Evolutionary conservation across 805 yeast species (phyloP).

Genomic region (Saccharomycopsis sp.): DNA sequence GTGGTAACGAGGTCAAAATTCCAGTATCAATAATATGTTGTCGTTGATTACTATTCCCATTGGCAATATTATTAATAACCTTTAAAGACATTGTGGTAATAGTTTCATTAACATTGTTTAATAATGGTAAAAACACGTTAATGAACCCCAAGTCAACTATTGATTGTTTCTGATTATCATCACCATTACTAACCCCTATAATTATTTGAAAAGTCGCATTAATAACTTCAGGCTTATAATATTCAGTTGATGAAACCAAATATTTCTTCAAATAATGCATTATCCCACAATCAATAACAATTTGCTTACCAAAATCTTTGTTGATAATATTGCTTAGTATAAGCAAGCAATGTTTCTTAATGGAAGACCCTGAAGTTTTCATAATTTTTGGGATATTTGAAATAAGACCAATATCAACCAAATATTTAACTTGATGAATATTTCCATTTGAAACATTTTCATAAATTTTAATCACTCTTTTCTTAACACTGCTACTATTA

Average conservation of each 20-base stretch:
- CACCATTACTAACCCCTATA: constrained; percentile 20
- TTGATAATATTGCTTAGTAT: constrained; percentile 18
- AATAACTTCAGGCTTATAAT: constrained; percentile 20
- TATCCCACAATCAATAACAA: constrained; percentile 20
- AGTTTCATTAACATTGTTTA: constrained; percentile 21
- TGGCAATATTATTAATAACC: constrained; percentile 17
- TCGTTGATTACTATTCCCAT: constrained; percentile 17
- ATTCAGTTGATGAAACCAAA: constrained; percentile 19
- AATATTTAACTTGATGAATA: constrained; percentile 13
- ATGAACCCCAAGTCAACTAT: constrained; percentile 20
- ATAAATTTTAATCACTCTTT: constrained; percentile 18
- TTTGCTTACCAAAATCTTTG: constrained; percentile 15
- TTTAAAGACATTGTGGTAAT: constrained; percentile 20
- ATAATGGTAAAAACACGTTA: constrained; percentile 20
- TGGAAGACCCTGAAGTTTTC: constrained; percentile 17
- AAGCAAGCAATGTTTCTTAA: constrained; percentile 20
- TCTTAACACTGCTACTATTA: constrained; percentile 6
- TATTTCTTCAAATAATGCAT: constrained; percentile 18
- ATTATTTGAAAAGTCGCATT: constrained; percentile 21
- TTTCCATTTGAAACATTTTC: constrained; percentile 14
- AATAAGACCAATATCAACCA: constrained; percentile 18
- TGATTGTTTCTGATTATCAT: constrained; percentile 18
- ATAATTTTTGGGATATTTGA: constrained; percentile 18
- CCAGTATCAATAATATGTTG: constrained; percentile 20
- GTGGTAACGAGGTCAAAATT: constrained; percentile 19